These are phyloP conservation scores for Pichia paraexigua DNA, from an alignment of 805 yeast genomes.

Conservation along the genomic window DNA sequence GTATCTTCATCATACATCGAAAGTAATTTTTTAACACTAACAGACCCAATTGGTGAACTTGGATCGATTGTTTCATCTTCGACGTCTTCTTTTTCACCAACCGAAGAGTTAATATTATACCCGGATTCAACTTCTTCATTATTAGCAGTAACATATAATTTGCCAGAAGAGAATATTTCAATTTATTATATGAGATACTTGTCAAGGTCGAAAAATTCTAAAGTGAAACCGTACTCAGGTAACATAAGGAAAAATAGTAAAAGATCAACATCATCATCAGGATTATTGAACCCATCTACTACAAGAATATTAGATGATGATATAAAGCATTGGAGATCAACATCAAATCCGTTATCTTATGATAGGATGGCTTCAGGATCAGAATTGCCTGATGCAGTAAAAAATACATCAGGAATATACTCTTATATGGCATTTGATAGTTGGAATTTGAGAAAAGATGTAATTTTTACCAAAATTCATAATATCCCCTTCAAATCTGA, in stretches of 20 bases:
- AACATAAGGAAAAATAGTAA: conserved; percentile 20
- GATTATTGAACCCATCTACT: conserved; percentile 31
- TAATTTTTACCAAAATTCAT: conserved; percentile 58
- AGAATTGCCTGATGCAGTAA: conserved; percentile 24
- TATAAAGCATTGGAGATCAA: conserved; percentile 27
- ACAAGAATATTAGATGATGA: conserved; percentile 34
- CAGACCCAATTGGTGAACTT: conserved; percentile 68
- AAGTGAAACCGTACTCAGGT: conserved; percentile 10
- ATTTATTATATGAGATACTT: conserved; percentile 51
- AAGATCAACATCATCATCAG: conserved; percentile 20
- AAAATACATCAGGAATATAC: conserved; percentile 15
- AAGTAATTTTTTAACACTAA: conserved; percentile 49
- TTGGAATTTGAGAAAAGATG: conserved; percentile 48
- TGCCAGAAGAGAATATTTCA: conserved; percentile 35
- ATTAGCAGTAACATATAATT: conserved; percentile 50
- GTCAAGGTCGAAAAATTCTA: conserved; percentile 15
- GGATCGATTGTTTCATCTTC: conserved; percentile 67
- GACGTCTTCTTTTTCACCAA: conserved; percentile 51
- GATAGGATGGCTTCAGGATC: conserved; percentile 40
- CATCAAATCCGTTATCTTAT: conserved; percentile 34
- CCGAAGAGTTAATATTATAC: conserved; percentile 50
- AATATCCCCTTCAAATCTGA: conserved; percentile 30
- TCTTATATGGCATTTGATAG: conserved; percentile 22
- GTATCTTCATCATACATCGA: conserved; percentile 13
- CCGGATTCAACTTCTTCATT: conserved; percentile 36